These are phyloP conservation scores for Quercus bicolor DNA, from an alignment of 306 rosid species.

Conservation along the genomic window DNA sequence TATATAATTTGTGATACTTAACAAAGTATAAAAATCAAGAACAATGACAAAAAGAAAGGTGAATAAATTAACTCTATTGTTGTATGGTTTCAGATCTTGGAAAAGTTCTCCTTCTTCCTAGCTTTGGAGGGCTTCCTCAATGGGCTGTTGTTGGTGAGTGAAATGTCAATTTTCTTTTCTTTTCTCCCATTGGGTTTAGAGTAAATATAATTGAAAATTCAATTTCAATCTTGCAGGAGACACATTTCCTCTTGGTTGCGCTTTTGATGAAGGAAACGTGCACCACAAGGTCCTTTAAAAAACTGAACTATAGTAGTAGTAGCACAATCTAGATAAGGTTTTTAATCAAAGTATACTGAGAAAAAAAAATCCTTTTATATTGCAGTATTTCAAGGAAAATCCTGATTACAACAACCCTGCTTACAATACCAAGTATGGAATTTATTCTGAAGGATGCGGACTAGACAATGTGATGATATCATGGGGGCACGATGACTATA, in stretches of 20 bases:
- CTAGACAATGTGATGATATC: constrained; percentile 50
- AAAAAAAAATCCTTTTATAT: not conserved
- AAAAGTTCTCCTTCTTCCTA: constrained; percentile 58
- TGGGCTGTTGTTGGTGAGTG: constrained; percentile 72
- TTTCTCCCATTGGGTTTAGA: not conserved
- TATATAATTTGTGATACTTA: not conserved
- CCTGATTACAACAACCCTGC: constrained; percentile 37
- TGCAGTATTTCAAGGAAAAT: constrained; percentile 59
- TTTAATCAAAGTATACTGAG: not conserved
- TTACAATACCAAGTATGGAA: constrained; percentile 40
- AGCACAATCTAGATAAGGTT: not conserved
- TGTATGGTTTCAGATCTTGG: constrained; percentile 51
- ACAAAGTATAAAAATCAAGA: not conserved
- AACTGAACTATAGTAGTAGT: not conserved
- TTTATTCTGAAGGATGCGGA: constrained; percentile 53
- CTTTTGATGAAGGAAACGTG: constrained; percentile 58
- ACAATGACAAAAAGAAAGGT: not conserved
- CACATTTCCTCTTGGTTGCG: constrained; percentile 71
- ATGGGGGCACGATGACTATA: constrained; percentile 75
- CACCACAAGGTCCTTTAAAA: constrained; percentile 45
- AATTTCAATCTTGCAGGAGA: constrained; percentile 43
- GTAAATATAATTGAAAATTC: constrained; percentile 1
- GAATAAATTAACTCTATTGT: not conserved
- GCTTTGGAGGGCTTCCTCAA: constrained; percentile 66
- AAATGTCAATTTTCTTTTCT: not conserved